Percentiles rank a stretch among this genome's conserved stretches.
Conservation (phyloP, 1,139 yeast species). For the Hemisphaericaspora subhashii region DNA sequence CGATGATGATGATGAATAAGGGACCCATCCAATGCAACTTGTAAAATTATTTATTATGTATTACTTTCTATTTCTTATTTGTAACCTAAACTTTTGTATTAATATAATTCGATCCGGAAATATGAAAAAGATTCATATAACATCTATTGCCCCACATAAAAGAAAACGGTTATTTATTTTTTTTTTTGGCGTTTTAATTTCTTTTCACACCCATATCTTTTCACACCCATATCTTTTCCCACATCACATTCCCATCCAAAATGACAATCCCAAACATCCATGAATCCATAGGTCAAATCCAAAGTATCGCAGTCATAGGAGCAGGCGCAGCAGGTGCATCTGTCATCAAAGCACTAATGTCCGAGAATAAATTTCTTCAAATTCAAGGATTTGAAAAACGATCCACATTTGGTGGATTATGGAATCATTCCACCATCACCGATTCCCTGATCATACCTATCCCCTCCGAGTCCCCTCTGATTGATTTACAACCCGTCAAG, state of each 20-base stretch:
- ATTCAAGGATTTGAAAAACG: slow-evolving; percentile 7
- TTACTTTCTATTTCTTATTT: background rate
- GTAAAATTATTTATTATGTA: background rate
- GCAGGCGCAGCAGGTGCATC: slow-evolving; percentile 5
- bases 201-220: background rate
- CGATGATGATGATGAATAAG: slow-evolving; percentile 20
- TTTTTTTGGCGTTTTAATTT: background rate
- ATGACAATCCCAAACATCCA: slow-evolving; percentile 4
- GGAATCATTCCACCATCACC: slow-evolving; percentile 3
- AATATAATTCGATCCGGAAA: background rate
- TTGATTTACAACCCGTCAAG: background rate
- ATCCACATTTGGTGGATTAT: slow-evolving; percentile 3
- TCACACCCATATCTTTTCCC: background rate
- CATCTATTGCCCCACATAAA: background rate
- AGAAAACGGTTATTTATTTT: too few species aligned
- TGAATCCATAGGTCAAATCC: background rate
- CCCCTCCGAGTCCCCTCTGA: slow-evolving; percentile 2
- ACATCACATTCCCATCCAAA: background rate
- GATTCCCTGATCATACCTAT: background rate
- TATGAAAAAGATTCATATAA: too few species aligned
- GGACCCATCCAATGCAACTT: background rate
- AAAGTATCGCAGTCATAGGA: slow-evolving; percentile 5
- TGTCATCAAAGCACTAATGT: slow-evolving; percentile 1
- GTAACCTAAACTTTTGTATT: background rate
- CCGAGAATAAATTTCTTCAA: background rate